Evolutionary conservation across 2,329 filamentous ascomycete genomes (phyloP), one percentile per base, ranked within the genome.

Genomic region (Lasiodiplodia gonubiensis): DNA sequence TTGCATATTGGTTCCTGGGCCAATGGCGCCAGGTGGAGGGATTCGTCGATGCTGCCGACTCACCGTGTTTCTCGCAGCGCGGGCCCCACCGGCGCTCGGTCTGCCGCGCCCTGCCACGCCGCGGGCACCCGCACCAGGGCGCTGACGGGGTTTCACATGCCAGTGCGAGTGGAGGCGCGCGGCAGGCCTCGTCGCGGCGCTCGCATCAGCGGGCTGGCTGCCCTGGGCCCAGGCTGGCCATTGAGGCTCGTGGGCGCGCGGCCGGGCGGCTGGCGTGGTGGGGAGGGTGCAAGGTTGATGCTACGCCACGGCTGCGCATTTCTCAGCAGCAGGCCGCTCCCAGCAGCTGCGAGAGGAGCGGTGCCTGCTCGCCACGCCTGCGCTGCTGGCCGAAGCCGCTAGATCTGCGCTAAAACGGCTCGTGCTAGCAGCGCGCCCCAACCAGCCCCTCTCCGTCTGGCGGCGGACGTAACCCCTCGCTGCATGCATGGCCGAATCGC

Each of bases 1-100:
- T 66, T 66, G 64, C 64, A 66, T 66, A 49, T 48, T 39, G 49
- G 64, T 66, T 66, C 64, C 64, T 66, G 64, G 46, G 59, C 59
- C 59, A 63, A 63, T 63, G 59, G 46, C 27, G 57, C 57, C 14
- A 16, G 18, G 39, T 23, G 42, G 59, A 25, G 59, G 27, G 57
- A 25, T 21, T 35, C 18, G 30, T 37, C 35, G 23, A 18, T 48
- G 46, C 49, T 30, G 63, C 49, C 49, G 33, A 27, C 51, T 54
- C 52, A 54, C 33, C 51, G 35, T 65, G 49, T 54, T 65, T 65
- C 37, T 49, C 42, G 42, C 52, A 64, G 49, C 49, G 27, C 21
- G 46, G 60, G 30, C 61, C n/a, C 51, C 33, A 53, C 48, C 61
- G 46, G 46, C 42, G 60, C 42, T 64, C 60, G 59, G 46, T 33